Base-by-base conservation (phyloP, 768 basidiomycete genomes). In the Sistotremastrum suecicum region DNA sequence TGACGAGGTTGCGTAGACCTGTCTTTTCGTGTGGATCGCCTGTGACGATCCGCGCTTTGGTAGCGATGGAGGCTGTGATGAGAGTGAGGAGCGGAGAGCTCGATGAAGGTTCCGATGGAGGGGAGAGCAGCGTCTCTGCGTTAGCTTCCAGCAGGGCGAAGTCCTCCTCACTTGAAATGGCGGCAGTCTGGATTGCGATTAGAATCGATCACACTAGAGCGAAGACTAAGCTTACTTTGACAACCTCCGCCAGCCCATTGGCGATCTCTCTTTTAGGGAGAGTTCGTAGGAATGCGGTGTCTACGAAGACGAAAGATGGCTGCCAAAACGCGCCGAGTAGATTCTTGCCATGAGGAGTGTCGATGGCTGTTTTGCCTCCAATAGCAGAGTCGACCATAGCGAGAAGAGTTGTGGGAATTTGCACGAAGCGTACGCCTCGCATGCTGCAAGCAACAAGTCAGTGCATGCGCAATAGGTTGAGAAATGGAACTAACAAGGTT, bases 371-470 rank as follows among this genome's bases (percentile, higher is more conserved):
- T 70, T 97, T 99, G 34, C 95, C 94, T 4, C 95, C 95, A 39
- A 99, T 81, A 49, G 88, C 82, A 0, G 92, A 97, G 63, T 99
- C 95, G 28, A 99, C 95, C 95, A 99, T 99, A 5, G 92, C 90
- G 48, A 99, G 74, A 2, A 99, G 70, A 0, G 92, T 95, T 0
- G 95, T 97, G 0, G 95, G 95, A 46, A 99, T 86, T 66, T 99
- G 95, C 20, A 88, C 81, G 63, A 94, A 86, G 46, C 83, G 85
- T 28, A 98, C 78, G 5, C 95, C 95, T 44, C 95, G 84, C 95
- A 99, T 99, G 66, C 91, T 94, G 51, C 39, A 5, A 47, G 43
- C 34, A 49, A 39, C 33, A n/a, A 38, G 36, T 43, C 12, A 48
- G 46, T 48, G 51, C 44, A 41, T 9, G 43, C n/a, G n/a, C 33